A percentile compares a stretch with the other conserved stretches of the same genome.
These are phyloP conservation scores for Tilletia horrida DNA, from an alignment of 1,284 basidiomycete genomes.

Conservation along the genomic window DNA sequence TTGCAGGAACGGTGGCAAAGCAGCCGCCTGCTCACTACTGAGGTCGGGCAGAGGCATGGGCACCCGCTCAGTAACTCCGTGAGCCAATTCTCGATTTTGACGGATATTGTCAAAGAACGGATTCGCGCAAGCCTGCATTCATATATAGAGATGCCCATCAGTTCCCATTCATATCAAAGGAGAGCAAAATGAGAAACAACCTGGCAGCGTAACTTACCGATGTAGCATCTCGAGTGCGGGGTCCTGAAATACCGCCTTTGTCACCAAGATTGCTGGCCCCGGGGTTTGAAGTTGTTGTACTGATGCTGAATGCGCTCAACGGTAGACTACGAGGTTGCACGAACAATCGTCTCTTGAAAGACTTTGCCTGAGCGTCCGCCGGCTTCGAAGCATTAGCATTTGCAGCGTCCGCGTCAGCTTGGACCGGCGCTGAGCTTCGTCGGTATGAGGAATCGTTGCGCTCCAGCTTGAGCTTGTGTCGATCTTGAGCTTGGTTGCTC, in stretches of 20 bases:
- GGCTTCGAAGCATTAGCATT: constrained; percentile 14
- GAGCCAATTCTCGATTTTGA: constrained; percentile 84
- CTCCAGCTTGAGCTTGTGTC: no score
- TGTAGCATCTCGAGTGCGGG: not conserved
- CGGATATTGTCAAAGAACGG: constrained; percentile 79
- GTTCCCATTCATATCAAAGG: not conserved
- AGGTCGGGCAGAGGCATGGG: constrained; percentile 43
- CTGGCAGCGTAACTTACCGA: constrained; percentile 2
- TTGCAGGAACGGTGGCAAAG: constrained; percentile 77
- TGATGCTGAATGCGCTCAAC: not conserved
- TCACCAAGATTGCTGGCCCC: not conserved
- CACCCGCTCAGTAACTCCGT: constrained; percentile 62
- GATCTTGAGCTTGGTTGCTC: no score
- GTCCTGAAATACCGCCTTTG: not conserved
- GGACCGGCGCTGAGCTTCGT: no score
- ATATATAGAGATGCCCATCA: constrained; percentile 18
- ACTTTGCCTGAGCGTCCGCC: not conserved
- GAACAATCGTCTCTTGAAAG: constrained; percentile 27
- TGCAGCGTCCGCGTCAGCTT: constrained; percentile 21
- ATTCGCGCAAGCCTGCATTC: constrained; percentile 44
- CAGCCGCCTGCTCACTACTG: constrained; percentile 24
- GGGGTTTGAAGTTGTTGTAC: not conserved
- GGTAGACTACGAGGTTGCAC: constrained; percentile 38
- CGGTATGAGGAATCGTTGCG: no score
- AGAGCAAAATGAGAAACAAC: not conserved